Evolutionary conservation across 306 rosid genomes (phyloP), one percentile per base, ranked within the genome.

Genomic region (Luffa aegyptiaca): DNA sequence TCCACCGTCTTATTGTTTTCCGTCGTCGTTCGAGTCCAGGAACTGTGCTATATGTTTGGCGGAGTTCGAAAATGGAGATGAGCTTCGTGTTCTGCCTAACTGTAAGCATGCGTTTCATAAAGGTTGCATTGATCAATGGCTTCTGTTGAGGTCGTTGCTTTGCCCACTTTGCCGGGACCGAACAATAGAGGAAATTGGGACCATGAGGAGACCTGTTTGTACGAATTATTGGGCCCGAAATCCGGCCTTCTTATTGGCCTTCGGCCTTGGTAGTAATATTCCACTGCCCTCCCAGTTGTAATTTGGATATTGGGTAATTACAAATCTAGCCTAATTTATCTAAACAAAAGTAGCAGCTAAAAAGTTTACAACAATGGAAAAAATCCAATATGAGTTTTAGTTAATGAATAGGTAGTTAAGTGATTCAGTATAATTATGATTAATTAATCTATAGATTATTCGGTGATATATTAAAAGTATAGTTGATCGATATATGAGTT

Each of bases 121-220:
- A 49, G 78, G 56, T 7, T 73, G 78, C 56, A 73, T 73, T 73
- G 78, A 73, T 49, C 59, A 73, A 8, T 73, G 78, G 78, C 57
- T 73, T 13, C 78, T 16, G 3, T 12, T 73, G 31, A 73, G 42
- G 45, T 73, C 78, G 78, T 49, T 73, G 78, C 45, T 49, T 73
- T 73, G 78, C 36, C 78, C 78, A 4, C 57, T 73, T 12, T 73
- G 78, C 10, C 78, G 78, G 4, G 78, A 73, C 44, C 14, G 13
- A 6, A 49, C 61, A 1, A 49, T 8, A 2, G 44, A 49, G 20
- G 59, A 73, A 31, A 49, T 6, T 1, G 42, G 7, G 61, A 48
- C 31, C 13, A 8, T 14, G 14, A 73, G 59, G 26, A 72, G 21
- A 33, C 78, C 78, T 2, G 12, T 31, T 73, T 49, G 61, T 53